These are phyloP conservation scores for Solanum ahanhuiri DNA, from an alignment of 257 asterid genomes.

Conservation along the genomic window DNA sequence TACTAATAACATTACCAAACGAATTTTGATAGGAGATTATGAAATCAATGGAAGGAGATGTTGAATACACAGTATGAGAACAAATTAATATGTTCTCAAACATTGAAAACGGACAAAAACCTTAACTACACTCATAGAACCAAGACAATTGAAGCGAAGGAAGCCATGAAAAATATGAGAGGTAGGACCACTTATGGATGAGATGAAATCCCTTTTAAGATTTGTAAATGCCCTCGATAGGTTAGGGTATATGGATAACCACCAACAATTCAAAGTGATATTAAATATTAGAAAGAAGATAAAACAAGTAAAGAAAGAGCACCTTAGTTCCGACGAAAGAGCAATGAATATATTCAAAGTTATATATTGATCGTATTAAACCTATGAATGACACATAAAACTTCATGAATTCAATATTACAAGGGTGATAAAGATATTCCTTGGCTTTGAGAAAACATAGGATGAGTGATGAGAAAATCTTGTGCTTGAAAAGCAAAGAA, in stretches of 20 bases:
- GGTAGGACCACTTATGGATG: not conserved
- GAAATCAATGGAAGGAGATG: not conserved
- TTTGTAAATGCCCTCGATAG: not conserved
- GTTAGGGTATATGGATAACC: not conserved
- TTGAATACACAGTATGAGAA: not conserved
- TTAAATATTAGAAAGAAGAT: not conserved
- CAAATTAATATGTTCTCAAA: not conserved
- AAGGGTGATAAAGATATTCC: not conserved
- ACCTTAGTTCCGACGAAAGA: not conserved
- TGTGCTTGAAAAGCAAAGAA: not conserved
- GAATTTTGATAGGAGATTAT: not conserved
- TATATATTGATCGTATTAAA: not conserved
- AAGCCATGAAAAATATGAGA: not conserved
- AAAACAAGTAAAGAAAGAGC: not conserved
- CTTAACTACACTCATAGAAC: not conserved
- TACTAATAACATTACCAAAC: not conserved
- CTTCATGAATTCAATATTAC: not conserved
- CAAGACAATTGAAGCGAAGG: not conserved
- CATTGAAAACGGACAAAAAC: not conserved
- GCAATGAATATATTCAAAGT: not conserved
- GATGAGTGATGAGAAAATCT: not conserved
- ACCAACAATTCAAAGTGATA: not conserved
- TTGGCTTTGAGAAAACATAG: not conserved
- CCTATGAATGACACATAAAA: not conserved
- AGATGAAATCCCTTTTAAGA: not conserved